Evolutionary conservation across 1,139 yeast genomes (phyloP), one percentile per base, ranked within the genome.

Genomic region (Barnettozyma hawaiiensis): DNA sequence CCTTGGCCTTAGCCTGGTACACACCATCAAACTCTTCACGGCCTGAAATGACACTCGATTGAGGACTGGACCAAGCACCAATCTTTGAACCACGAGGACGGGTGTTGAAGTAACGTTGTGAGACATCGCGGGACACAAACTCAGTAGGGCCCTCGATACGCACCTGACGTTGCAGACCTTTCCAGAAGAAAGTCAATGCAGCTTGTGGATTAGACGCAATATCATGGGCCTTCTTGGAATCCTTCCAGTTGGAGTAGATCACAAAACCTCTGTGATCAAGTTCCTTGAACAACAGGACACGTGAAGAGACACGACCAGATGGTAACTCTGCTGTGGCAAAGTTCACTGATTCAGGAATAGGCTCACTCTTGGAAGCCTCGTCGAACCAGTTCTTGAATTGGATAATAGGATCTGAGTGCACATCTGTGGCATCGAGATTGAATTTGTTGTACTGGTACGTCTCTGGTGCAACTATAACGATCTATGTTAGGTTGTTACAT

Each of bases 1-100:
- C 72, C 39, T 72, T 66, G 45, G 73, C 78, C 47, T 70, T 73
- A 29, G 68, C 59, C n/a, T 66, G 60, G 40, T 73, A 74, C 5
- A 70, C 57, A 0, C 61, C 58, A 39, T 89, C 86, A 47, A 92
- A 73, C 50, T 76, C 83, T 15, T 75, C 73, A 51, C 96, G 71
- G 32, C 70, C 63, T 18, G 62, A 57, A 26, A 92, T 70, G 1
- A 69, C 71, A 45, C 73, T 70, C 34, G 90, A 79, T 68, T 92
- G 98, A 2, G 95, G 95, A 35, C 95, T 82, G 0, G 97, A 85
- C 96, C 97, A 90, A 0, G 98, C 98, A 20, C 98, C 97, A 48
- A 92, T 80, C 59, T 85, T 80, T 19, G 96, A 85, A 6, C 95
- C 97, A 48, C 95, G 72, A 28, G 98, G 97, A 57, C 98, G 74